phyloP scores from a whole-genome alignment of 176 grass and related monocot genomes.

The Aegilops umbellulata region DNA sequence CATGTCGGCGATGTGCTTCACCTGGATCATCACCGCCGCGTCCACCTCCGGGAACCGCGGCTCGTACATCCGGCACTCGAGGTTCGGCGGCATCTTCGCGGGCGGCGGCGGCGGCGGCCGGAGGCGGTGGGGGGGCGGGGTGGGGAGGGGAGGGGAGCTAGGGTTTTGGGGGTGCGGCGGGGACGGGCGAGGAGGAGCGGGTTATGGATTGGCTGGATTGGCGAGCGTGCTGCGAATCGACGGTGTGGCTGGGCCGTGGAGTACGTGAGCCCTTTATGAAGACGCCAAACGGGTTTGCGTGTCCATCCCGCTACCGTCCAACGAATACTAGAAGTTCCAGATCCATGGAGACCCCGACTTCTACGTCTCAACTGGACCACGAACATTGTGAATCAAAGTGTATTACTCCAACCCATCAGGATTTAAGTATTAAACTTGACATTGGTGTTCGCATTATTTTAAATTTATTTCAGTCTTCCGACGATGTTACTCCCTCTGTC shows the following conservation, averaged over 20 bases:
- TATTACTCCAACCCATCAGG: too few species aligned
- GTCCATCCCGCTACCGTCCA: too few species aligned
- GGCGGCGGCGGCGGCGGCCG: neutral
- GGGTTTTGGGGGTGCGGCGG: slow-evolving; percentile 19
- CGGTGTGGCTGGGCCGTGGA: neutral
- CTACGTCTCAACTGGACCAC: too few species aligned
- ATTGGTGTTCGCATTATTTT: too few species aligned
- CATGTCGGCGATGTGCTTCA: slow-evolving; percentile 94
- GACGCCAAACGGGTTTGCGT: neutral
- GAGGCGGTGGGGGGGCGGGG: too few species aligned
- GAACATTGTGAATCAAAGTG: too few species aligned
- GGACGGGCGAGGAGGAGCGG: neutral
- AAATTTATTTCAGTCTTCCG: too few species aligned
- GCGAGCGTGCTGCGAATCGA: neutral
- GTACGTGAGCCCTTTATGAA: neutral
- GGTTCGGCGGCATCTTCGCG: slow-evolving; percentile 35
- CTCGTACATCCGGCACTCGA: slow-evolving; percentile 81
- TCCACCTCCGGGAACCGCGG: slow-evolving; percentile 64
- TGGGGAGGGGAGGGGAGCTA: neutral
- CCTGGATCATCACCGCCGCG: slow-evolving; percentile 73
- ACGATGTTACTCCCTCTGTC: too few species aligned
- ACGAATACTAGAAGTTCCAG: too few species aligned
- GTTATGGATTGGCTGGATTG: slow-evolving; percentile 11
- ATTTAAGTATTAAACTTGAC: too few species aligned
- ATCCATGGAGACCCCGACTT: too few species aligned